Percentiles rank a stretch among this genome's conserved stretches.
Conservation (phyloP, 495 filamentous ascomycete species). For the Aspergillus homomorphus region DNA sequence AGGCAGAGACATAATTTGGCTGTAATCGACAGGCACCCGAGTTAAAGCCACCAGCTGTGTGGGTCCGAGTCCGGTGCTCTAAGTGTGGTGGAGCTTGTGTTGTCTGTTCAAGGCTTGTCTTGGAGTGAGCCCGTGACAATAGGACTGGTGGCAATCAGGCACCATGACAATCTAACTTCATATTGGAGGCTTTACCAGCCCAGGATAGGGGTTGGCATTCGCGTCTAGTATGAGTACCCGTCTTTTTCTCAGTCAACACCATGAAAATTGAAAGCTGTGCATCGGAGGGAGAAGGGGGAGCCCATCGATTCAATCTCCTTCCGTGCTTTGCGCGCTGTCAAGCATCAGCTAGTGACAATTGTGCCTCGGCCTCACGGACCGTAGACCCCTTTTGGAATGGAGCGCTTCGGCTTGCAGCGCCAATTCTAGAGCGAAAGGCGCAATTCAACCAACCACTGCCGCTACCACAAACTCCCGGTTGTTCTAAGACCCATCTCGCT, state of each 20-base stretch:
- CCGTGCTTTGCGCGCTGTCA: neutral
- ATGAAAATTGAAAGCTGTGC: neutral
- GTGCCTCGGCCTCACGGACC: conserved; percentile 1
- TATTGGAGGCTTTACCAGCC: neutral
- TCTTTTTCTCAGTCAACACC: neutral
- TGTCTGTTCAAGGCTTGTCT: conserved; percentile 7
- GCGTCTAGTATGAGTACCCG: neutral
- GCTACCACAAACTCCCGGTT: neutral
- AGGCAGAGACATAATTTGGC: neutral
- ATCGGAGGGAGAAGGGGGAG: neutral
- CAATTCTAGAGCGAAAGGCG: neutral
- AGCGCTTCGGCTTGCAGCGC: conserved; percentile 6
- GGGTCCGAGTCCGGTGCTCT: neutral
- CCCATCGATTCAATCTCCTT: neutral
- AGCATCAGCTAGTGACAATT: neutral
- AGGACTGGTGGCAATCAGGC: neutral
- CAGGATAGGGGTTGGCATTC: neutral
- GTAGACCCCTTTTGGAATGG: conserved; percentile 4
- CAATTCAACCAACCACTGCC: neutral
- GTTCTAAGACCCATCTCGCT: neutral
- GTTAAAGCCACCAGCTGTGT: conserved; percentile 1
- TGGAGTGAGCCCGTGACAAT: neutral
- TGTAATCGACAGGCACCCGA: conserved; percentile 7
- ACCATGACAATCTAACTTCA: neutral
- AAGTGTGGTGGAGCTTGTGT: neutral